A percentile compares a stretch with the other conserved stretches of the same genome.
Conservation (phyloP, 805 yeast species). For the Saturnispora diversa region DNA sequence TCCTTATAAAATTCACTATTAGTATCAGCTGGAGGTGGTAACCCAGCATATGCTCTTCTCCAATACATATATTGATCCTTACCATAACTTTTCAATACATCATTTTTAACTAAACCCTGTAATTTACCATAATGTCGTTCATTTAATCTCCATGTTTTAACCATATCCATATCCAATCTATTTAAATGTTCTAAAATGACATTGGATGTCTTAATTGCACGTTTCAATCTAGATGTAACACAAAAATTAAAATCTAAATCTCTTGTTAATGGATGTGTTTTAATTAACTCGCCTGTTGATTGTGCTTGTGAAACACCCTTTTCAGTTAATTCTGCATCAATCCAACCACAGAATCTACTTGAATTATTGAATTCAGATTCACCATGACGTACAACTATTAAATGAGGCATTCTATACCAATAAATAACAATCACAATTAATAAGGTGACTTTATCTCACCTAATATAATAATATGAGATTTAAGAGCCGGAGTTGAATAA, state of each 20-base stretch:
- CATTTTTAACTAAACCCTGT: slow-evolving; percentile 71
- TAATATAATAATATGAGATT: neutral
- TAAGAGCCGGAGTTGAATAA: too few species aligned
- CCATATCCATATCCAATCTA: slow-evolving; percentile 39
- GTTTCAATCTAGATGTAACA: slow-evolving; percentile 58
- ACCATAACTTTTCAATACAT: slow-evolving; percentile 58
- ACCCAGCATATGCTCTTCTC: slow-evolving; percentile 73
- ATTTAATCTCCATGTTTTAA: slow-evolving; percentile 71
- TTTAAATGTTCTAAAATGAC: slow-evolving; percentile 52
- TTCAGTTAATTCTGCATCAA: slow-evolving; percentile 61
- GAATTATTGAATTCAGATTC: slow-evolving; percentile 73
- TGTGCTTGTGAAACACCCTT: slow-evolving; percentile 63
- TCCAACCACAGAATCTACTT: slow-evolving; percentile 81
- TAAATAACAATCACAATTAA: too few species aligned
- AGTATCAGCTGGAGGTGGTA: slow-evolving; percentile 44
- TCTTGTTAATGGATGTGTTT: slow-evolving; percentile 38
- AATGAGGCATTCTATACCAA: slow-evolving; percentile 20
- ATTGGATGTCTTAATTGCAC: slow-evolving; percentile 70
- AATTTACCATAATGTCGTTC: slow-evolving; percentile 80
- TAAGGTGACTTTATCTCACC: neutral
- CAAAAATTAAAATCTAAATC: slow-evolving; percentile 28
- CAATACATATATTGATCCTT: slow-evolving; percentile 66
- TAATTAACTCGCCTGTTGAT: slow-evolving; percentile 48
- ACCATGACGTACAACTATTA: slow-evolving; percentile 70
- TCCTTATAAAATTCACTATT: slow-evolving; percentile 34